A percentile compares a stretch with the other conserved stretches of the same genome.
phyloP scores from a whole-genome alignment of 2,329 filamentous ascomycete species.

The Podosphaera fusca region DNA sequence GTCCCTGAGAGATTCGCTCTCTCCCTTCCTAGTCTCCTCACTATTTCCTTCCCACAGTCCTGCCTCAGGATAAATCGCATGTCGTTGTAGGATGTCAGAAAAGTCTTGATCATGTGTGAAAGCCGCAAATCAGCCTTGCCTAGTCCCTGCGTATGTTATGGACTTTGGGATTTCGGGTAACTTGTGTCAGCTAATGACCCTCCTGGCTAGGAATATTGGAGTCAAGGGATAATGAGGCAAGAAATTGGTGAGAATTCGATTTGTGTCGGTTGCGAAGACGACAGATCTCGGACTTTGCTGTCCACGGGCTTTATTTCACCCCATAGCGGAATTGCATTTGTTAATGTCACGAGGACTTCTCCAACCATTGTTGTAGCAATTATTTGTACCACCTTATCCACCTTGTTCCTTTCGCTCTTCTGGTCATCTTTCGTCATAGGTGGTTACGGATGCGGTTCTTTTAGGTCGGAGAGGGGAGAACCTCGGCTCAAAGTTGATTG shows the following conservation, averaged over 20 bases:
- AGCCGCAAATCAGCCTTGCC: neutral
- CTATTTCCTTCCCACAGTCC: neutral
- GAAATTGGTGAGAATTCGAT: neutral
- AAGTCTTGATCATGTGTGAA: neutral
- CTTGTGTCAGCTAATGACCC: neutral
- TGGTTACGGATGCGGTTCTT: neutral
- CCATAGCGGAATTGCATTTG: no score
- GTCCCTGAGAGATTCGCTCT: neutral
- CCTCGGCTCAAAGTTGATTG: neutral
- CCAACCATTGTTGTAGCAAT: no score
- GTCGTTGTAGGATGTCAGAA: neutral
- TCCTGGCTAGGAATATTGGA: neutral
- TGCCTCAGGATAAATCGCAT: neutral
- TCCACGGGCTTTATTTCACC: slow-evolving; percentile 2
- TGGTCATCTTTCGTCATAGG: neutral
- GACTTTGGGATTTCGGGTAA: neutral
- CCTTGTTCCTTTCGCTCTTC: no score
- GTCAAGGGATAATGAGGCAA: neutral
- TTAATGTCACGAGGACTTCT: no score
- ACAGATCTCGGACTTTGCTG: slow-evolving; percentile 8
- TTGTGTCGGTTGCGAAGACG: neutral
- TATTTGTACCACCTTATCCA: no score
- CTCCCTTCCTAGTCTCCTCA: no score
- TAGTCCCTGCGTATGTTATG: neutral
- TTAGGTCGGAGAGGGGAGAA: neutral